Conservation (phyloP, 139 green algal genomes). For the Tetradesmus lagerheimii region DNA sequence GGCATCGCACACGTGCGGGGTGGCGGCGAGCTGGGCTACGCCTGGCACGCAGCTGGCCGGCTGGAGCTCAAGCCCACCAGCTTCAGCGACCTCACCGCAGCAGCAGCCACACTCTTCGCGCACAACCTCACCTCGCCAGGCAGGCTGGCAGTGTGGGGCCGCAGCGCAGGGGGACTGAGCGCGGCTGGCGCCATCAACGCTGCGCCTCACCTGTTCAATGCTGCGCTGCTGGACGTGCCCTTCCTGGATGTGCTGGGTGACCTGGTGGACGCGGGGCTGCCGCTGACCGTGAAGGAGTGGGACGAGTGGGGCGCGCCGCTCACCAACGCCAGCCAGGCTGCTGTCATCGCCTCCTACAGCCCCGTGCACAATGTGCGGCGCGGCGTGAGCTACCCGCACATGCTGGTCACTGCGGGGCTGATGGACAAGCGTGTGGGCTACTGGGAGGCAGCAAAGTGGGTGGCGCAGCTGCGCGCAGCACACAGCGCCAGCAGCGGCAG, state of each 20-base stretch:
- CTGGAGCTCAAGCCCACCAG: slow-evolving; percentile 85
- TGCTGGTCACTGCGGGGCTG: slow-evolving; percentile 57
- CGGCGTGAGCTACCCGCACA: slow-evolving; percentile 25
- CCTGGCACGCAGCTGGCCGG: slow-evolving; percentile 88
- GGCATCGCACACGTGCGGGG: slow-evolving; percentile 88
- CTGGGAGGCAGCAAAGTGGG: slow-evolving; percentile 36
- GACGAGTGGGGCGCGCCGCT: slow-evolving; percentile 74
- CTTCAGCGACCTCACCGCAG: slow-evolving; percentile 87
- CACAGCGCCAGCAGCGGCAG: neutral
- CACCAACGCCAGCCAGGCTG: slow-evolving; percentile 31
- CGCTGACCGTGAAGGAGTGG: slow-evolving; percentile 70
- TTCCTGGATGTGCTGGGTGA: slow-evolving; percentile 70
- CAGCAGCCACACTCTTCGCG: slow-evolving; percentile 72
- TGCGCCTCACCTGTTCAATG: slow-evolving; percentile 72
- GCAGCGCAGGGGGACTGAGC: slow-evolving; percentile 82
- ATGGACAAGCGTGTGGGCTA: slow-evolving; percentile 55
- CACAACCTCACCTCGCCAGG: slow-evolving; percentile 66
- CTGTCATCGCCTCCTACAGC: slow-evolving; percentile 51
- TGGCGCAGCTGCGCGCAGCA: neutral
- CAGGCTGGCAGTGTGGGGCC: slow-evolving; percentile 74
- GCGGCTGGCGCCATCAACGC: slow-evolving; percentile 85
- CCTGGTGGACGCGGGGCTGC: slow-evolving; percentile 58
- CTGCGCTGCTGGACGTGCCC: slow-evolving; percentile 64
- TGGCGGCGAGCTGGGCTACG: slow-evolving; percentile 84
- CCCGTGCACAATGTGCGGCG: slow-evolving; percentile 56